These are phyloP conservation scores for Leccinum subgranulosum DNA, from an alignment of 768 basidiomycete genomes.

Conservation along the genomic window DNA sequence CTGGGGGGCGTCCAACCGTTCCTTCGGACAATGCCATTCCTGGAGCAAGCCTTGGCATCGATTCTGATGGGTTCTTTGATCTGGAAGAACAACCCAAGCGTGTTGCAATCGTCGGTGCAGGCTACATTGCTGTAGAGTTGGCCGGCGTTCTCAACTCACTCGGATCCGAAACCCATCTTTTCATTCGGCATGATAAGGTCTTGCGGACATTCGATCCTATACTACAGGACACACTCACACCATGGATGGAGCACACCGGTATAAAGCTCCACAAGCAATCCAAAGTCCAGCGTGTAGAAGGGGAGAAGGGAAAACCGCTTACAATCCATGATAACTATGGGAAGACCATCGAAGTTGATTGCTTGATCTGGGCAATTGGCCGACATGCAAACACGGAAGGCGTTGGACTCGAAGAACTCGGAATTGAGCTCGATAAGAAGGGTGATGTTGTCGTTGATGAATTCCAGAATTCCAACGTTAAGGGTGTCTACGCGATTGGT, in stretches of 20 bases:
- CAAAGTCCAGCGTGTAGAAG: conserved; percentile 73
- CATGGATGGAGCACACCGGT: conserved; percentile 96
- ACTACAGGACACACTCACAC: conserved; percentile 78
- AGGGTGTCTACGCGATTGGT: conserved; percentile 77
- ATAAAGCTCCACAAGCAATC: conserved; percentile 80
- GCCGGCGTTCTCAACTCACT: conserved; percentile 91
- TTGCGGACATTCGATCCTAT: conserved; percentile 90
- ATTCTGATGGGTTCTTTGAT: conserved; percentile 96
- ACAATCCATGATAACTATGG: conserved; percentile 76
- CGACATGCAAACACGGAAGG: conserved; percentile 75
- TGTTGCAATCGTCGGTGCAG: conserved; percentile 93
- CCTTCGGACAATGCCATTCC: conserved; percentile 81
- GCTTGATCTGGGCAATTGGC: conserved; percentile 92
- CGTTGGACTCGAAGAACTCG: conserved; percentile 74
- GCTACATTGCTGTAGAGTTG: conserved; percentile 97
- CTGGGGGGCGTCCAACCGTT: conserved; percentile 79
- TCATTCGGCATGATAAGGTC: conserved; percentile 88
- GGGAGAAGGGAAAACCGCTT: conserved; percentile 65
- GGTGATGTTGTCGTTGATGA: conserved; percentile 91
- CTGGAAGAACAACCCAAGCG: conserved; percentile 88
- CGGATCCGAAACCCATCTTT: conserved; percentile 86
- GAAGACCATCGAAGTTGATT: conserved; percentile 80
- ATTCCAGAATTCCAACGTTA: conserved; percentile 78
- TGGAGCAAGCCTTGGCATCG: conserved; percentile 86
- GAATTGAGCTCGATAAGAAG: conserved; percentile 69